These are phyloP conservation scores for Davidsoniella neocaledoniae DNA, from an alignment of 2,329 filamentous ascomycete species.

Conservation along the genomic window DNA sequence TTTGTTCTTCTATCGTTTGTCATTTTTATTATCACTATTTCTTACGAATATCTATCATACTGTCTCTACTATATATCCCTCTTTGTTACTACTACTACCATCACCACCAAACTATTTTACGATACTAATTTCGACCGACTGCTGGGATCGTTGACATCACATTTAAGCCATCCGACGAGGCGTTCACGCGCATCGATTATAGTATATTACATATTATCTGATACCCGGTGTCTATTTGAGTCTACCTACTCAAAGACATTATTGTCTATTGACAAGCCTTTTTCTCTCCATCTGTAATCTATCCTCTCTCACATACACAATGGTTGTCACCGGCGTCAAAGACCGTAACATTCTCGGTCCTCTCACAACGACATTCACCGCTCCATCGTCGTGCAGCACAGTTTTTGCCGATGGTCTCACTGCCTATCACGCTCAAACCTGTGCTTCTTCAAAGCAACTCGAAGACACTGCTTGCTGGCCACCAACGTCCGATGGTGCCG, in stretches of 20 bases:
- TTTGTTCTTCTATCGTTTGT: background rate
- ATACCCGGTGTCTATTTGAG: too few species aligned
- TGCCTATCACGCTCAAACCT: constrained; percentile 8
- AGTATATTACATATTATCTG: too few species aligned
- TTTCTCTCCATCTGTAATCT: too few species aligned
- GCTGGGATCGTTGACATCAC: too few species aligned
- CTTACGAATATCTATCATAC: background rate
- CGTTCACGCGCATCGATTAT: too few species aligned
- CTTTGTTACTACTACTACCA: too few species aligned
- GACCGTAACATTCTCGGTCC: constrained; percentile 13
- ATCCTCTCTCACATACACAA: background rate
- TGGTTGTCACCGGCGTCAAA: constrained; percentile 9
- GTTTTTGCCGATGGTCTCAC: constrained; percentile 8
- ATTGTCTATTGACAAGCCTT: too few species aligned
- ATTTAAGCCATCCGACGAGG: too few species aligned
- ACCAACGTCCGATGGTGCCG: constrained; percentile 6
- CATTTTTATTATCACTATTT: background rate
- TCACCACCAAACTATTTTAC: background rate
- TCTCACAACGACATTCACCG: constrained; percentile 14
- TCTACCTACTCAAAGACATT: too few species aligned
- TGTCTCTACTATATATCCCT: too few species aligned
- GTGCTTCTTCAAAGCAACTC: constrained; percentile 8
- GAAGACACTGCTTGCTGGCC: constrained; percentile 12
- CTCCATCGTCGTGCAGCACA: constrained; percentile 12
- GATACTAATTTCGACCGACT: too few species aligned